Evolutionary conservation across 305 asterid species (phyloP).

Genomic region (Solanum aculeatissimum): DNA sequence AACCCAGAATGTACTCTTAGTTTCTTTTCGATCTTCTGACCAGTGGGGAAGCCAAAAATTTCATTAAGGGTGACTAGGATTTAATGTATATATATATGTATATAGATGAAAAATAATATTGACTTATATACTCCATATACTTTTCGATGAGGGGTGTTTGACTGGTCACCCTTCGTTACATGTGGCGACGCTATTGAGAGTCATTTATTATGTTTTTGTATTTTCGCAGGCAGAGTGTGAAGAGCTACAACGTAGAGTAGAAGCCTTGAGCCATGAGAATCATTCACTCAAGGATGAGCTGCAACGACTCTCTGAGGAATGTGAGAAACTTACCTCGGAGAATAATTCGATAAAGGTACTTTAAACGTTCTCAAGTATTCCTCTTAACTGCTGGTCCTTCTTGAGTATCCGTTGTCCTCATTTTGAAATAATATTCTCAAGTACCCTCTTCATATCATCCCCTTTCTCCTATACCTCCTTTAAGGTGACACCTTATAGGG

Average conservation of each 20-base stretch:
- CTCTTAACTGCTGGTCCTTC: not conserved
- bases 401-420: not conserved
- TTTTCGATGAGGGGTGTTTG: no score
- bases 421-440: not conserved
- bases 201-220: not conserved
- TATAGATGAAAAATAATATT: no score
- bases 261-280: slow-evolving; percentile 55
- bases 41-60: no score
- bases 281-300: slow-evolving; percentile 61
- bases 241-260: slow-evolving; percentile 82
- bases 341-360: slow-evolving; percentile 65
- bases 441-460: not conserved
- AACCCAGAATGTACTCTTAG: not conserved
- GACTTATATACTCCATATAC: no score
- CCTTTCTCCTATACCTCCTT: not conserved
- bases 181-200: no score
- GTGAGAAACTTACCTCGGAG: slow-evolving; percentile 76
- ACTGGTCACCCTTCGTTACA: no score
- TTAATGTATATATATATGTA: no score
- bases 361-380: not conserved
- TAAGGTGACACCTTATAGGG: not conserved
- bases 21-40: not conserved
- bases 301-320: slow-evolving; percentile 76
- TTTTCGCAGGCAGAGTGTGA: slow-evolving; percentile 83
- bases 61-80: no score